phyloP scores from a whole-genome alignment of 2,329 filamentous ascomycete species.

The Gremmenia infestans region DNA sequence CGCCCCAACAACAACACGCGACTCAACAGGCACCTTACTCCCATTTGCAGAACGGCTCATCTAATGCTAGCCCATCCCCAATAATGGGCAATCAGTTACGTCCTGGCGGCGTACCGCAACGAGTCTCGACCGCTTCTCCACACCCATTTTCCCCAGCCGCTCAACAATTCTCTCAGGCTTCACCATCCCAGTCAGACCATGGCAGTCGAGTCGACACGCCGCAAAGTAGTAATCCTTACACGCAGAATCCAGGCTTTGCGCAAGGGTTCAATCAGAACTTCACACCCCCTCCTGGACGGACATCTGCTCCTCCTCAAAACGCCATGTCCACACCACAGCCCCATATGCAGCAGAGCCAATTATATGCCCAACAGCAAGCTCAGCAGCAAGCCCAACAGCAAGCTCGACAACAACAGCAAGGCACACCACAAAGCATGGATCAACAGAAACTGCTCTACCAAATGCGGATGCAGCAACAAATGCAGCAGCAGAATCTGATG shows the following conservation, averaged over 20 bases:
- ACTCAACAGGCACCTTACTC: slow-evolving; percentile 67
- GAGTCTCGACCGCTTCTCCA: slow-evolving; percentile 87
- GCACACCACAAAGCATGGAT: slow-evolving; percentile 52
- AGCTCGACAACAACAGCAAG: slow-evolving; percentile 31
- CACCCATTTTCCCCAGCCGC: slow-evolving; percentile 80
- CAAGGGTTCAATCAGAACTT: slow-evolving; percentile 56
- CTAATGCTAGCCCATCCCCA: slow-evolving; percentile 85
- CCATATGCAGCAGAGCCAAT: slow-evolving; percentile 35
- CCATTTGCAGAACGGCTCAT: slow-evolving; percentile 76
- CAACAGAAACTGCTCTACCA: slow-evolving; percentile 75
- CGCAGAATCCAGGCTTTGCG: slow-evolving; percentile 52
- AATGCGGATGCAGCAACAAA: slow-evolving; percentile 75
- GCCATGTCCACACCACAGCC: slow-evolving; percentile 46
- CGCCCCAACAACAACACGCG: slow-evolving; percentile 49
- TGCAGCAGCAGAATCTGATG: slow-evolving; percentile 49
- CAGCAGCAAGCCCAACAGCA: slow-evolving; percentile 17
- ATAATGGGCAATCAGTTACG: slow-evolving; percentile 80
- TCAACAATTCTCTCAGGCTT: slow-evolving; percentile 70
- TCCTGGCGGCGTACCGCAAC: slow-evolving; percentile 65
- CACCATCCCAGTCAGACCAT: slow-evolving; percentile 72
- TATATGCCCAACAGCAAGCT: slow-evolving; percentile 21
- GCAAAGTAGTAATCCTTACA: slow-evolving; percentile 62
- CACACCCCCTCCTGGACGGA: slow-evolving; percentile 50
- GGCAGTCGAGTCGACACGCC: slow-evolving; percentile 61
- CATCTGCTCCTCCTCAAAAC: slow-evolving; percentile 49